Base-by-base conservation (phyloP, 768 basidiomycete species). In the Panellus pusillus region DNA sequence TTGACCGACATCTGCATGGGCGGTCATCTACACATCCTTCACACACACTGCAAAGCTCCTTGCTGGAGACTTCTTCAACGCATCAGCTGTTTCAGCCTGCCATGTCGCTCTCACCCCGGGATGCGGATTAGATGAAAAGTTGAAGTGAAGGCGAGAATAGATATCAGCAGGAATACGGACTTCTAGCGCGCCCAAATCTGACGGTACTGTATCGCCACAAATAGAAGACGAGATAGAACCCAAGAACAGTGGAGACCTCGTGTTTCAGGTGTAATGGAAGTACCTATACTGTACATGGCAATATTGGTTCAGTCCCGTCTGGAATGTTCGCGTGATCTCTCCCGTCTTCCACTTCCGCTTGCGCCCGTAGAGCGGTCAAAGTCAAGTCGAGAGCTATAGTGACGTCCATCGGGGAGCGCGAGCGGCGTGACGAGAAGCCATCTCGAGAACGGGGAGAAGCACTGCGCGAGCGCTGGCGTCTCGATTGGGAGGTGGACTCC, bases 381-480 rank as follows among this genome's bases (percentile, higher is more conserved):
- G 28, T 48, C 41, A 15, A 32, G 27, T 28, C 31, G 12, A 43
- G 40, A 20, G 15, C 17, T 9, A 24, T 44, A 46, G 32, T 14
- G 32, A 7, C 32, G 32, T 18, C 36, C 14, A 31, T 32, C 9
- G 54, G 54, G 13, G 54, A 55, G 24, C 38, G 46, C 6, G 50
- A 35, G 37, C 55, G 27, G 20, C 7, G 43, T 35, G 32, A 35
- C 32, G 42, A n/a, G 28, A 40, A 41, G 36, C 28, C 46, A 32
- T 14, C 39, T 9, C 3, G 19, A 41, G 12, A 14, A 15, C 35
- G 41, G 0, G 56, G 56, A n/a, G 55, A 57, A 28, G 32, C 12
- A 38, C 61, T 61, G 24, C 54, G 53, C 4, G 52, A 53, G 36
- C 59, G 60, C 18, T 50, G 44, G 32, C 32, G 32, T 35, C 24